These are phyloP conservation scores for Blastocladiella britannica DNA, from an alignment of 192 early-diverging fungal species.

Conservation along the genomic window DNA sequence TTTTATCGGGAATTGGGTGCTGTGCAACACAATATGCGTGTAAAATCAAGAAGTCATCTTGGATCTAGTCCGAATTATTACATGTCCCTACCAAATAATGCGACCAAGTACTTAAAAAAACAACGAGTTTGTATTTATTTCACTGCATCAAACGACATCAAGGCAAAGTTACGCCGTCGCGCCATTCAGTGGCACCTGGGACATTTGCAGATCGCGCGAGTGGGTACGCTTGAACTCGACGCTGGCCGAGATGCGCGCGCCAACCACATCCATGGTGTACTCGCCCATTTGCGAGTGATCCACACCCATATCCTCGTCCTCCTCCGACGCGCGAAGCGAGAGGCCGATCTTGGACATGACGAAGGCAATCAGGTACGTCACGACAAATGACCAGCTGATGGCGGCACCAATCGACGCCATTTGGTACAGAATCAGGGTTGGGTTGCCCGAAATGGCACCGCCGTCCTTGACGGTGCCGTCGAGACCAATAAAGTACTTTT, in stretches of 20 bases:
- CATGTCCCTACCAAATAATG: too few relatives aligned
- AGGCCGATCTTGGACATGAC: conserved; percentile 56
- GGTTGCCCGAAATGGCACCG: conserved; percentile 64
- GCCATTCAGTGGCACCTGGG: too few relatives aligned
- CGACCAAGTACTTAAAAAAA: too few relatives aligned
- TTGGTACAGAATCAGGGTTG: conserved; percentile 58
- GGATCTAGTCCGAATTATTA: too few relatives aligned
- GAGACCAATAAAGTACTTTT: conserved; percentile 41
- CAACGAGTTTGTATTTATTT: too few relatives aligned
- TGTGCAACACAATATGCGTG: too few relatives aligned
- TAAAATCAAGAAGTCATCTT: too few relatives aligned
- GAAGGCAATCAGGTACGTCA: conserved; percentile 48
- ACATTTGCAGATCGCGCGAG: background rate
- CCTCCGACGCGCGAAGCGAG: conserved; percentile 50
- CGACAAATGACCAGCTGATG: conserved; percentile 51
- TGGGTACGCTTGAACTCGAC: background rate
- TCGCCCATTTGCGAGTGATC: conserved; percentile 79
- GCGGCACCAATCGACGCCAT: conserved; percentile 46
- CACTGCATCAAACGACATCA: too few relatives aligned
- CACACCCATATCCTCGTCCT: conserved; percentile 47
- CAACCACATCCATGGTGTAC: conserved; percentile 29
- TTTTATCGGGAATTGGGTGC: too few relatives aligned
- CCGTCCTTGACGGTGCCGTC: conserved; percentile 32
- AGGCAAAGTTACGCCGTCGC: too few relatives aligned
- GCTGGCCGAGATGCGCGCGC: background rate